Evolutionary conservation across 2,329 filamentous ascomycete species (phyloP).

Genomic region (Celoporthe dispersa): DNA sequence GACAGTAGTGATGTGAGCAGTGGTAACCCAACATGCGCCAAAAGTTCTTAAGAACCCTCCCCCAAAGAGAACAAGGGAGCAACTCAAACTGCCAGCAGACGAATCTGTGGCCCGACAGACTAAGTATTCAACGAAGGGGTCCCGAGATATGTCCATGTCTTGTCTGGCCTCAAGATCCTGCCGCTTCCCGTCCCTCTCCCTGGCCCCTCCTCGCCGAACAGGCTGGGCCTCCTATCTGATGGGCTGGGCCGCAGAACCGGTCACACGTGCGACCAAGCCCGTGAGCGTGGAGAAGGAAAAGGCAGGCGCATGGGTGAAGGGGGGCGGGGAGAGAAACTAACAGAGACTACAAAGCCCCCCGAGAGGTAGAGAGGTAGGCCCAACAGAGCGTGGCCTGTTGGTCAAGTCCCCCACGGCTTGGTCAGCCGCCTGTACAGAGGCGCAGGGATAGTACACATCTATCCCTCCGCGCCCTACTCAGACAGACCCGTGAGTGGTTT

Average conservation of each 20-base stretch:
- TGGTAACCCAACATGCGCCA: not conserved
- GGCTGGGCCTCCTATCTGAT: not conserved
- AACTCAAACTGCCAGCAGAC: not conserved
- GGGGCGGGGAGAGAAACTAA: not conserved
- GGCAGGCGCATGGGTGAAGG: not conserved
- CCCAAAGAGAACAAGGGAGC: not conserved
- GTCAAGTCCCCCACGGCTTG: not conserved
- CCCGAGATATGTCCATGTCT: not conserved
- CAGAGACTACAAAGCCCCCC: not conserved
- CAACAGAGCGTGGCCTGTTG: not conserved
- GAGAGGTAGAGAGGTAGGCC: too few relatives aligned
- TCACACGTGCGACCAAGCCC: not conserved
- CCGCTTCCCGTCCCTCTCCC: not conserved
- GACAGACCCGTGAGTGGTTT: not conserved
- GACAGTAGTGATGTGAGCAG: not conserved
- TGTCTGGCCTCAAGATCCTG: not conserved
- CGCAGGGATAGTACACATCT: constrained; percentile 7
- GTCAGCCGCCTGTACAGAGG: not conserved
- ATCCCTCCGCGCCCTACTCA: not conserved
- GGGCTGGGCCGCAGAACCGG: not conserved
- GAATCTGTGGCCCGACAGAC: not conserved
- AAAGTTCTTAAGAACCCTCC: not conserved
- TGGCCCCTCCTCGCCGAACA: not conserved
- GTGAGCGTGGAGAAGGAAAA: not conserved
- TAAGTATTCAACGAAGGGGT: not conserved